Conservation (phyloP, 495 filamentous ascomycete genomes). For the Chlorociboria aeruginascens region DNA sequence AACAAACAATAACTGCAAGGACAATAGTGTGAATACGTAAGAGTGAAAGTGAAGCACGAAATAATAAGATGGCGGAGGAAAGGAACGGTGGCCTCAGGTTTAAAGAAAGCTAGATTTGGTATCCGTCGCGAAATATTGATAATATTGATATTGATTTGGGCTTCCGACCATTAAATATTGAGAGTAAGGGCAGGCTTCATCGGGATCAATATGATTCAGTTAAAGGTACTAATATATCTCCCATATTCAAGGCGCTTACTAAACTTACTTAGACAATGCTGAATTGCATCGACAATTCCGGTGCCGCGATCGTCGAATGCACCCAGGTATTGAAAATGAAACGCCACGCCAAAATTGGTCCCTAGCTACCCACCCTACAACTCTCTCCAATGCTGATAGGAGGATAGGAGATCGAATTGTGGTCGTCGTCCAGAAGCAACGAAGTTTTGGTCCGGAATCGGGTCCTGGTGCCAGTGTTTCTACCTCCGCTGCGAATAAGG, state of each 20-base stretch:
- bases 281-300: constrained; percentile 99
- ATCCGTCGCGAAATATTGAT: too few species aligned
- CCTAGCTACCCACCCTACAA: constrained; percentile 13
- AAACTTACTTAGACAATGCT: constrained; percentile 64
- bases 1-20: too few species aligned
- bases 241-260: neutral
- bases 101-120: too few species aligned
- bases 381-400: neutral
- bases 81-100: too few species aligned
- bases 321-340: constrained; percentile 86
- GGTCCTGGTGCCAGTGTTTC: constrained; percentile 37
- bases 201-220: constrained; percentile 78
- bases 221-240: constrained; percentile 55
- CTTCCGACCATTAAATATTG: too few species aligned
- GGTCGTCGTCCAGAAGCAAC: constrained; percentile 93
- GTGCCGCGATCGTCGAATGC: constrained; percentile 95
- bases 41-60: too few species aligned
- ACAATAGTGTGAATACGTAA: too few species aligned
- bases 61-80: too few species aligned
- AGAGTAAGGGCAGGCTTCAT: too few species aligned
- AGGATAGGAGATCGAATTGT: constrained; percentile 84
- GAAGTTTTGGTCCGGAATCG: constrained; percentile 51
- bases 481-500: constrained; percentile 69
- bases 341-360: constrained; percentile 81
- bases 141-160: too few species aligned